Evolutionary conservation across 805 yeast genomes (phyloP).

Genomic region (Nakazawaea siamensis): DNA sequence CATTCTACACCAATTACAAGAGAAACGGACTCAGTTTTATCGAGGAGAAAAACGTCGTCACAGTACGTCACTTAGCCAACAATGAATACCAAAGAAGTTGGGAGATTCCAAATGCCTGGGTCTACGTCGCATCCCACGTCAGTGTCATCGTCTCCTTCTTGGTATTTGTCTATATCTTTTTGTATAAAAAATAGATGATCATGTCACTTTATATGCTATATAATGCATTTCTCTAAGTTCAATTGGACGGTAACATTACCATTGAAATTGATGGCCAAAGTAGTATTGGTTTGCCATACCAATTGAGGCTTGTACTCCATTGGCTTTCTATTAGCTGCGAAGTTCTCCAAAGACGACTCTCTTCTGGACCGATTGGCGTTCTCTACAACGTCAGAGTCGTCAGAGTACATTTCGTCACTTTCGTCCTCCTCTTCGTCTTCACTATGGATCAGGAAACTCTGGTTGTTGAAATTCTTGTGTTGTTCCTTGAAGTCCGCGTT

Average conservation of each 20-base stretch:
- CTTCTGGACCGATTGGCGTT: not conserved
- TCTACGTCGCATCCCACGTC: constrained; percentile 65
- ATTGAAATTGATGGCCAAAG: constrained; percentile 1
- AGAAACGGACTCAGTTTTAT: constrained; percentile 70
- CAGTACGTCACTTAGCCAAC: constrained; percentile 90
- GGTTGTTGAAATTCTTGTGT: constrained; percentile 4
- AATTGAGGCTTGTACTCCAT: constrained; percentile 6
- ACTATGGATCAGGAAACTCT: not conserved
- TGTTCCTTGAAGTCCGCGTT: constrained; percentile 6
- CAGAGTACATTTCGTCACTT: constrained; percentile 5
- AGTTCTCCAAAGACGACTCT: not conserved
- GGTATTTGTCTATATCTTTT: constrained; percentile 60
- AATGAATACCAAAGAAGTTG: constrained; percentile 92
- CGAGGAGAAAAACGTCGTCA: constrained; percentile 57
- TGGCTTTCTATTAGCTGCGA: not conserved
- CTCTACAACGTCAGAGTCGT: not conserved
- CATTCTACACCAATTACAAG: constrained; percentile 70
- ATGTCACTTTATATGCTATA: no score
- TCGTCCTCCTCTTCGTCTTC: constrained; percentile 21
- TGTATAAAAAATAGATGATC: constrained; percentile 26
- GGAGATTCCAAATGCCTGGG: constrained; percentile 92
- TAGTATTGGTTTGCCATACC: constrained; percentile 3
- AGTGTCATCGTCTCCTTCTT: constrained; percentile 74
- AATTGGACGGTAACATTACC: constrained; percentile 4
- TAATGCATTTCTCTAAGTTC: no score